Base-by-base conservation (phyloP, 2,329 filamentous ascomycete genomes). In the Penicillium sp. region DNA sequence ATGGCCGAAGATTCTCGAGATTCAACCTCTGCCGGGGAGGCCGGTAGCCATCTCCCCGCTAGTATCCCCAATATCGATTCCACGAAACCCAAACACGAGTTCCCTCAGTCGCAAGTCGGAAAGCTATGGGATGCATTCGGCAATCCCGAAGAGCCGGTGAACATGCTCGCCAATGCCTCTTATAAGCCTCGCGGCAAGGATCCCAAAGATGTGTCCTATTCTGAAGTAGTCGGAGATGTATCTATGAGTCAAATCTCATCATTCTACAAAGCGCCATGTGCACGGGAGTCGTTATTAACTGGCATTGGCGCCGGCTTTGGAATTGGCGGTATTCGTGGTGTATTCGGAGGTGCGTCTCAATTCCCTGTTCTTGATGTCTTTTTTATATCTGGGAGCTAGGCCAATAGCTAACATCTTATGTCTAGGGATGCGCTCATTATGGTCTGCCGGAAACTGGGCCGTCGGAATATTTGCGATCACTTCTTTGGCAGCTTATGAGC, bases 271-370 rank as follows among this genome's bases (percentile, higher is more conserved):
- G 84, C 87, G 56, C 93, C 93, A 0, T 98, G 95, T 74, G 89
- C 91, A 21, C 83, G 93, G 60, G 89, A 96, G 70, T 88, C 91
- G 2, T 81, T 96, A 53, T 78, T 98, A 65, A 87, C 90, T 1
- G 95, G 92, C 25, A 96, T 99, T 67, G 89, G 86, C 1, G 83
- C 85, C 2, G 95, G 91, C 3, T 90, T 92, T 61, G 89, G 84
- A 4, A 76, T 91, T 31, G 93, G 93, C 54, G 88, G 87, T 57
- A 68, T 93, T 54, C 85, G 89, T 62, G 89, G 88, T 67, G 80
- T 97, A 23, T 77, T 92, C 64, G 87, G 89, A 78, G 89, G 92
- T 96, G 80, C 63, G 51, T 14, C 45, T 42, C 39, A 42, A 42
- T 10, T 16, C 39, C 55, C 47, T 43, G n/a, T 1, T 13, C 7